Percentiles rank a stretch among this genome's conserved stretches.
Evolutionary conservation across 1,139 yeast species (phyloP).

Genomic region (Protomyces lactucae-debilis): DNA sequence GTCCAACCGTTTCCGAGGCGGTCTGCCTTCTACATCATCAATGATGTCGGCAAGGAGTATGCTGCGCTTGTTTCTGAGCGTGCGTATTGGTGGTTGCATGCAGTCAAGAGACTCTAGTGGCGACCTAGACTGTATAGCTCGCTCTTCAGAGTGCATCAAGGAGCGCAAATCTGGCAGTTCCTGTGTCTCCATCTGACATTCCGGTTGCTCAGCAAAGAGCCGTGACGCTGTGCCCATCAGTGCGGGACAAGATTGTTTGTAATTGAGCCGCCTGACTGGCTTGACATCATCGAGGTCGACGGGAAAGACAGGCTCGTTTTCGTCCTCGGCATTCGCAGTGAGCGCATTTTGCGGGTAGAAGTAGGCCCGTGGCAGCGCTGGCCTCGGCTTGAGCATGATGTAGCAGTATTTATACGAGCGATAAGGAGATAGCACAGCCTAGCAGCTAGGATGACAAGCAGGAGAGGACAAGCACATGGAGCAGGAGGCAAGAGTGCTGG

Average conservation of each 20-base stretch:
- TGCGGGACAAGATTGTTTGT: conserved; percentile 18
- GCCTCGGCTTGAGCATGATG: neutral
- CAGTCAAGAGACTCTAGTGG: neutral
- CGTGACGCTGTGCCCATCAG: conserved; percentile 19
- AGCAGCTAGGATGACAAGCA: no score
- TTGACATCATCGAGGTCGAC: neutral
- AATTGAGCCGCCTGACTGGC: neutral
- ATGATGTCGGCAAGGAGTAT: conserved; percentile 12
- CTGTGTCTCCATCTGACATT: no score
- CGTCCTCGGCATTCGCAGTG: neutral
- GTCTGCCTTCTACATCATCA: conserved; percentile 15
- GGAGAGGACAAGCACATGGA: no score
- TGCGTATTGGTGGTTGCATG: neutral
- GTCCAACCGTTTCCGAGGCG: conserved; percentile 1
- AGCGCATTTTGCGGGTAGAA: neutral
- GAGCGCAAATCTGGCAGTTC: no score
- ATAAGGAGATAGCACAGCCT: no score
- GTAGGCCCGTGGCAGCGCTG: neutral
- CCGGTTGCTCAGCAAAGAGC: neutral
- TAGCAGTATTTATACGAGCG: neutral
- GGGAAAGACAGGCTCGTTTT: neutral
- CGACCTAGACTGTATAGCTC: neutral
- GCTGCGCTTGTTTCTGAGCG: conserved; percentile 4
- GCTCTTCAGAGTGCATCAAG: no score
- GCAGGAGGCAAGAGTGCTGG: no score